Evolutionary conservation across 2,329 filamentous ascomycete species (phyloP), one percentile per base, ranked within the genome.

Genomic region (Coniochaeta ligniaria): DNA sequence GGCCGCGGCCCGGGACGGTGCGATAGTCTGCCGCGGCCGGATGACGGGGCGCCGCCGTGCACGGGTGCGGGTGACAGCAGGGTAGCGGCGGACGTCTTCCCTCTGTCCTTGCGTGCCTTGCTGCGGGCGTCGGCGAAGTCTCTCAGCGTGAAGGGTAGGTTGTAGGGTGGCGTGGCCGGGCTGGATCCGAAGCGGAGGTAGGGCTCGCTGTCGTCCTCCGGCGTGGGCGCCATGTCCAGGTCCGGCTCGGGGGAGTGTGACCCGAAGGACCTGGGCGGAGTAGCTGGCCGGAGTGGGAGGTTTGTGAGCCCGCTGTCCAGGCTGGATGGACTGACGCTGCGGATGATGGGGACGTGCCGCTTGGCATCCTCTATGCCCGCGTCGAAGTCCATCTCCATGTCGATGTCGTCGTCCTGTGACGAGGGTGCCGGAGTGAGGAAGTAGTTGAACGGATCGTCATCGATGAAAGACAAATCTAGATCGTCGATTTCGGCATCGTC

Each of bases 321-420:
- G 33, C 75, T 81, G 0, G 82, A 85, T 2, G 83, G 83, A 67
- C 82, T 84, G 62, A 85, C 77, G 64, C 79, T 84, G 63, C 83
- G 78, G 59, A 84, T 73, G 45, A 79, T 74, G 17, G 78, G 75
- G 31, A 72, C 69, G 3, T 79, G 78, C 4, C 74, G 74, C 61
- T 72, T 77, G 59, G 74, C 68, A 65, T 81, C 77, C 67, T 84
- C 81, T 68, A 85, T 85, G 60, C 83, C 82, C 41, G 83, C 83
- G 67, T 85, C 82, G 65, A 79, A 77, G 64, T 82, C 80, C 72
- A 80, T 74, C 6, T 35, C 54, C 31, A 35, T 38, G 63, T 73
- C 74, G 52, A 74, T 69, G 45, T 76, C 76, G 28, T 76, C 69
- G 33, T 78, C 70, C n/a, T 69, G 67, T 17, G 65, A 71, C 12